phyloP scores from a whole-genome alignment of 2,329 filamentous ascomycete genomes.

The Fusarium mexicanum region DNA sequence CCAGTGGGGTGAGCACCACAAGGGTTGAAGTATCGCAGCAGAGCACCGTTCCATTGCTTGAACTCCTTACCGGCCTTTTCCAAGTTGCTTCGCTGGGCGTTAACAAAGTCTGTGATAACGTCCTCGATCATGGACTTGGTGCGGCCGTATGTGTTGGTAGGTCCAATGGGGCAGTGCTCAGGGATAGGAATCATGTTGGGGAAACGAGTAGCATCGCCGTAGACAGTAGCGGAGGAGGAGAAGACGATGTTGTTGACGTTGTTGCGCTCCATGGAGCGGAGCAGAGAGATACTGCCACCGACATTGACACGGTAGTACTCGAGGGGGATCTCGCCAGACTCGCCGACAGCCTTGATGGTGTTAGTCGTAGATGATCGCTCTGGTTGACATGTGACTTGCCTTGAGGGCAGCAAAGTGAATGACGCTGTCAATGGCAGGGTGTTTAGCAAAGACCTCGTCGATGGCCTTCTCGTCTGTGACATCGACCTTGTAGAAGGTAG shows the following conservation, averaged over 20 bases:
- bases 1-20: slow-evolving; percentile 93
- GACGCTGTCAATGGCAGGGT: slow-evolving; percentile 95
- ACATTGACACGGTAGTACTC: slow-evolving; percentile 99
- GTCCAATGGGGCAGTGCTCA: slow-evolving; percentile 93
- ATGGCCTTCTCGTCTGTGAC: slow-evolving; percentile 86
- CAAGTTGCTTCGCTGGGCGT: slow-evolving; percentile 83
- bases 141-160: slow-evolving; percentile 97
- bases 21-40: slow-evolving; percentile 98
- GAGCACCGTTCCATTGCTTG: slow-evolving; percentile 89
- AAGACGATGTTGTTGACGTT: slow-evolving; percentile 98
- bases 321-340: slow-evolving; percentile 91
- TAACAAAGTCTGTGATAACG: slow-evolving; percentile 90
- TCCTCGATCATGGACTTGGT: slow-evolving; percentile 94
- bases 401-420: slow-evolving; percentile 99
- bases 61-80: slow-evolving; percentile 81
- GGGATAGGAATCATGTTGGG: slow-evolving; percentile 99
- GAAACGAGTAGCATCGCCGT: slow-evolving; percentile 96
- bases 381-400: slow-evolving; percentile 58
- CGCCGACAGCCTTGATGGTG: slow-evolving; percentile 82
- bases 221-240: slow-evolving; percentile 97
- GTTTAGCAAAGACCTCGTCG: slow-evolving; percentile 86
- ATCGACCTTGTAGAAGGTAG: slow-evolving; percentile 85
- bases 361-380: slow-evolving; percentile 8
- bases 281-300: slow-evolving; percentile 86
- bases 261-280: slow-evolving; percentile 87